Conservation (phyloP, 345 rosid genomes). For the Bruguiera gymnorhiza region DNA sequence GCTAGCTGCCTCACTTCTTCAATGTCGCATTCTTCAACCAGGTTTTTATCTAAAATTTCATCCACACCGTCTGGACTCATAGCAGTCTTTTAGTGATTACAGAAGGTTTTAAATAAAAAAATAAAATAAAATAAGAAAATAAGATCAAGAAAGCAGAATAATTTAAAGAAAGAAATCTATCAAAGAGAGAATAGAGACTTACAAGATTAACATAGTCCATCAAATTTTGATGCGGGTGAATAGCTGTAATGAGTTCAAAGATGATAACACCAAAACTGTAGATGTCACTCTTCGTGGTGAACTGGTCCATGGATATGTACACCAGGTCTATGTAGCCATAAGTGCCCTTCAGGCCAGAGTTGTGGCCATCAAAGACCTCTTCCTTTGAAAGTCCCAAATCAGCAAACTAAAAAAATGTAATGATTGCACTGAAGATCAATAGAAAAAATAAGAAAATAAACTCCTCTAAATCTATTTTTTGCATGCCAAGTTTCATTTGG, state of each 20-base stretch:
- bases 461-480: neutral
- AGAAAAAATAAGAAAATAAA: neutral
- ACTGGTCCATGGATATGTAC: conserved; percentile 74
- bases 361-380: conserved; percentile 67
- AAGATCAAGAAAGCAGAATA: neutral
- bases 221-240: conserved; percentile 88
- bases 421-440: conserved; percentile 4
- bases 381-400: conserved; percentile 95
- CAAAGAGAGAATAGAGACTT: conserved; percentile 20
- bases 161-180: neutral
- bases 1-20: conserved; percentile 74
- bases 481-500: neutral
- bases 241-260: conserved; percentile 88
- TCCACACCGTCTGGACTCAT: conserved; percentile 85
- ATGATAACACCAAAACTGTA: conserved; percentile 90
- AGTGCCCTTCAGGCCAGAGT: conserved; percentile 84
- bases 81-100: conserved; percentile 45
- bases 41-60: conserved; percentile 72
- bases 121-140: neutral
- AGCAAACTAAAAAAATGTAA: conserved; percentile 55
- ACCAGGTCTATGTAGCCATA: conserved; percentile 89
- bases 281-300: conserved; percentile 82
- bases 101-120: neutral
- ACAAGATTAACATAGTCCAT: conserved; percentile 92
- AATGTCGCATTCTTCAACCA: conserved; percentile 55